Evolutionary conservation across 345 rosid species (phyloP).

Genomic region (Lepidium didymum): DNA sequence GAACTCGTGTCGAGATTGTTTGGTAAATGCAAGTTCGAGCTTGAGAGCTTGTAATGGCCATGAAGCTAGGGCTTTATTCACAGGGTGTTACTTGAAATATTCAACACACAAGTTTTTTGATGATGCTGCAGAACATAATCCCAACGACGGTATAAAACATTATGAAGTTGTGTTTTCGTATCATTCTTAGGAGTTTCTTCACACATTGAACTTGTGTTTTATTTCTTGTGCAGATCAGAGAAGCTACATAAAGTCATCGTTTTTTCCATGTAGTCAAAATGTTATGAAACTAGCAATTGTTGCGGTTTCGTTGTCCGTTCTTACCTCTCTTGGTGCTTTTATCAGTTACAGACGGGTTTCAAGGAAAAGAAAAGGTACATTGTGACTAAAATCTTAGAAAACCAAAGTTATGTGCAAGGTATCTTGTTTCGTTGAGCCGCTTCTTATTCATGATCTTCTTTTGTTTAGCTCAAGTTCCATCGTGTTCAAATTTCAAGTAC

Average conservation of each 20-base stretch:
- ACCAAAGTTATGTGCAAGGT: not conserved
- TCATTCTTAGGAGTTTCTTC: not conserved
- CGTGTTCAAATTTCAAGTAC: conserved; percentile 42
- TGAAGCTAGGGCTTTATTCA: conserved; percentile 49
- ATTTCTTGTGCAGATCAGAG: conserved; percentile 8
- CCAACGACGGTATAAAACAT: conserved; percentile 1
- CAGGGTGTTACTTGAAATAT: conserved; percentile 64
- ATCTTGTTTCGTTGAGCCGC: not conserved
- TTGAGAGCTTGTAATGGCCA: conserved; percentile 38
- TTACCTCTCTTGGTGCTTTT: conserved; percentile 38
- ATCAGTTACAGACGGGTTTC: conserved; percentile 40
- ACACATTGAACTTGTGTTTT: not conserved
- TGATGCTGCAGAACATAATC: not conserved
- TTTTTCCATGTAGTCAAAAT: not conserved
- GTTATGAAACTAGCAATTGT: conserved; percentile 9
- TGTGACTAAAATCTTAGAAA: not conserved
- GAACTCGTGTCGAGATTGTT: conserved; percentile 45
- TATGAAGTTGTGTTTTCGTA: not conserved
- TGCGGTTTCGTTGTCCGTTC: conserved; percentile 14
- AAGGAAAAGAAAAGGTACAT: conserved; percentile 24
- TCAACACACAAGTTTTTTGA: conserved; percentile 44
- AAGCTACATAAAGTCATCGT: not conserved
- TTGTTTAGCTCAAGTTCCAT: conserved; percentile 20
- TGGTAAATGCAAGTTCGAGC: conserved; percentile 33
- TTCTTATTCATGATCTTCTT: not conserved